Conservation (phyloP, 2,329 filamentous ascomycete species). For the Eutypa lata region DNA sequence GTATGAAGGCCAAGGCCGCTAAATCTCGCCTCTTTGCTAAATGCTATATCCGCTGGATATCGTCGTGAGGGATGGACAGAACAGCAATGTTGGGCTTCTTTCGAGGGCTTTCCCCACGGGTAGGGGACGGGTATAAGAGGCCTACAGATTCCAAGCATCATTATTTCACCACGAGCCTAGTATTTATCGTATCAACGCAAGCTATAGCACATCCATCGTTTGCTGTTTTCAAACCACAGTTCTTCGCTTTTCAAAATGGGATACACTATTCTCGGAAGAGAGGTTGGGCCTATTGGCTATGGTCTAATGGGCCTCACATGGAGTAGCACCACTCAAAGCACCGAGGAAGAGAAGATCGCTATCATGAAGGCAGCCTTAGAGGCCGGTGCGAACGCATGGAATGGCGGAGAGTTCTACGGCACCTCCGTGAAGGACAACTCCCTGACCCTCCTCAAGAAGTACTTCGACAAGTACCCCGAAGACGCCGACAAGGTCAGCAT, state of each 20-base stretch:
- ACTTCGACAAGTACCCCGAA: conserved; percentile 51
- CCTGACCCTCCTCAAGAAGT: conserved; percentile 46
- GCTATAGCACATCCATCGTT: too few relatives aligned
- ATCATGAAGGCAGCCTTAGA: conserved; percentile 42
- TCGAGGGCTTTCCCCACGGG: too few relatives aligned
- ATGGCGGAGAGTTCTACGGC: conserved; percentile 52
- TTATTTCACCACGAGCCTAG: too few relatives aligned
- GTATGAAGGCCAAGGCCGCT: too few relatives aligned
- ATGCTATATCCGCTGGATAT: too few relatives aligned
- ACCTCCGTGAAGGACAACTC: conserved; percentile 41
- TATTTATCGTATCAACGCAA: too few relatives aligned
- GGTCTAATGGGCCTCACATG: conserved; percentile 43
- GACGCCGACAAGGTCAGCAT: conserved; percentile 50
- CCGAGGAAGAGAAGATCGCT: conserved; percentile 34
- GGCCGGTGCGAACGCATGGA: conserved; percentile 37
- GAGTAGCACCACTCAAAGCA: conserved; percentile 35
- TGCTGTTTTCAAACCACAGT: too few relatives aligned
- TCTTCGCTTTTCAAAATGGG: conserved; percentile 4
- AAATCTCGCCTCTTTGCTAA: too few relatives aligned
- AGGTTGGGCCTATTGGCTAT: conserved; percentile 16
- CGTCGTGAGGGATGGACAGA: too few relatives aligned
- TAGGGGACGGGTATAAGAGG: too few relatives aligned
- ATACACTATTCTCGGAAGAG: conserved; percentile 13
- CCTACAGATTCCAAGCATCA: too few relatives aligned
- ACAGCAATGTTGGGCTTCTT: too few relatives aligned